Conservation (phyloP, 2,329 filamentous ascomycete species). For the Paecilomyces variotii region DNA sequence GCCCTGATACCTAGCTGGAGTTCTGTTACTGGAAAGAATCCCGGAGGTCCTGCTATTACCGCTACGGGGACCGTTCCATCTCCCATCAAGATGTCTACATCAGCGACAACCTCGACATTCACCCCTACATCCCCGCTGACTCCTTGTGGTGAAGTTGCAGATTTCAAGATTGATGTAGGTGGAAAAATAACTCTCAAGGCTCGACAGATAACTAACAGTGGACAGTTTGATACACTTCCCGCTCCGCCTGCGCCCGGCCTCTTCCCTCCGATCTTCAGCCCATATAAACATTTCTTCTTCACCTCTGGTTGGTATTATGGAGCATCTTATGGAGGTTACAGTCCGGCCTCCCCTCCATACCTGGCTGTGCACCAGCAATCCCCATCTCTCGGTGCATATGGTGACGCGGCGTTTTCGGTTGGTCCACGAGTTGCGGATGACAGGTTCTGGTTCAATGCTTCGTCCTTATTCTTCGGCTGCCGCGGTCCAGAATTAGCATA, state of each 20-base stretch:
- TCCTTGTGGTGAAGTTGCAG: too few species aligned
- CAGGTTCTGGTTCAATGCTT: neutral
- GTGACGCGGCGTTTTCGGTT: neutral
- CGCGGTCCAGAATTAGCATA: neutral
- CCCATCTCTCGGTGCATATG: neutral
- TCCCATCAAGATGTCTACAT: neutral
- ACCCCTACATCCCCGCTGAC: too few species aligned
- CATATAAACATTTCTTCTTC: slow-evolving; percentile 45
- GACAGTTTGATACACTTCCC: neutral
- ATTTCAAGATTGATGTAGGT: too few species aligned
- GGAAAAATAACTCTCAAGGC: neutral
- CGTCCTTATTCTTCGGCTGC: neutral
- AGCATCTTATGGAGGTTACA: neutral
- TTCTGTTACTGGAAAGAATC: neutral
- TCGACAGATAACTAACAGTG: neutral
- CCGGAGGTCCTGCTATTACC: neutral
- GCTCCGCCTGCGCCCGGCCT: neutral
- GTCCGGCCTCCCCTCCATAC: neutral
- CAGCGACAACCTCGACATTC: neutral
- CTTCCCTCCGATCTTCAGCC: slow-evolving; percentile 35
- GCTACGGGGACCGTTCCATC: neutral
- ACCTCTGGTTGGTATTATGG: slow-evolving; percentile 41
- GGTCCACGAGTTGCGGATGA: neutral
- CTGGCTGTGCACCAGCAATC: neutral
- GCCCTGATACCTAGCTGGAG: neutral